Evolutionary conservation across 164 flowering plant genomes (phyloP).

Genomic region (Dillenia turbinata): DNA sequence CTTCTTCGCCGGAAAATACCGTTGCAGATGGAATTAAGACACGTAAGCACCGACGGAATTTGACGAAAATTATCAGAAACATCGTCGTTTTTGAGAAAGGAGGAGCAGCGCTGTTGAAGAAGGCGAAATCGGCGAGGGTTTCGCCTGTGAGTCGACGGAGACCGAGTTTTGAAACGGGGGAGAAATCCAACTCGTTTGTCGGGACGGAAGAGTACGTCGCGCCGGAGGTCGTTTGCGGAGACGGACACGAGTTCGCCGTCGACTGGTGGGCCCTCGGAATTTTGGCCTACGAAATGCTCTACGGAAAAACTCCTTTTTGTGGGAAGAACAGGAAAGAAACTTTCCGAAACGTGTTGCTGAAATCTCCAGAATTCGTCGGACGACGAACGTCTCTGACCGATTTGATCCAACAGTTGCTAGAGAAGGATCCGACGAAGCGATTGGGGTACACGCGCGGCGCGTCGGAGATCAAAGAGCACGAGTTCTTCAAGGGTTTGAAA

Average conservation of each 20-base stretch:
- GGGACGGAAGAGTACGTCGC: conserved; percentile 95
- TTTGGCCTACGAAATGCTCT: conserved; percentile 77
- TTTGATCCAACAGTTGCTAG: conserved; percentile 60
- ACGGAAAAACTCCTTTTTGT: conserved; percentile 84
- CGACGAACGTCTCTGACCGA: conserved; percentile 52
- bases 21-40: neutral
- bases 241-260: conserved; percentile 90
- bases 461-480: conserved; percentile 67
- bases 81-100: conserved; percentile 9
- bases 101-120: conserved; percentile 22
- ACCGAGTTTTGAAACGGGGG: conserved; percentile 19
- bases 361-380: conserved; percentile 59
- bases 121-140: conserved; percentile 71
- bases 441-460: conserved; percentile 72
- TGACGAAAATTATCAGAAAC: conserved; percentile 11
- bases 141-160: conserved; percentile 56
- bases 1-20: conserved; percentile 2
- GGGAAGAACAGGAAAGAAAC: conserved; percentile 83
- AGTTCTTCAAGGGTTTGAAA: conserved; percentile 58
- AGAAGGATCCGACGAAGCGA: conserved; percentile 71
- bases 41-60: conserved; percentile 19
- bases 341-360: conserved; percentile 44
- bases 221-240: conserved; percentile 82
- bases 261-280: conserved; percentile 98
- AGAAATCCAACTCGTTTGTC: conserved; percentile 34